A percentile compares a stretch with the other conserved stretches of the same genome.
phyloP scores from a whole-genome alignment of 225 moss, liverwort and hornwort species.

The Rhytidiadelphus loreus region DNA sequence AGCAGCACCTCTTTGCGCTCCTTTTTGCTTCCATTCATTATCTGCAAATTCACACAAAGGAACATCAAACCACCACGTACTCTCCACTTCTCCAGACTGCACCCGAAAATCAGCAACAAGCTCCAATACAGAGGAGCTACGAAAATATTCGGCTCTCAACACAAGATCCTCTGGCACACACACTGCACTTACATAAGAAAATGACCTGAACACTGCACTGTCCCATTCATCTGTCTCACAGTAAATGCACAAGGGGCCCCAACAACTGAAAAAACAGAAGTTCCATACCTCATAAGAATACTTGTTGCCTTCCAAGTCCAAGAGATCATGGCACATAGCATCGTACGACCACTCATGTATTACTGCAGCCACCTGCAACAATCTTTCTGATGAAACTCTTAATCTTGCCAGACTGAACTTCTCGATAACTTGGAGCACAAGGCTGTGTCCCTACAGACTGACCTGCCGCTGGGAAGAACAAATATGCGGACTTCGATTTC shows the following conservation, averaged over 20 bases:
- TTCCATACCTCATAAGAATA: slow-evolving; percentile 9
- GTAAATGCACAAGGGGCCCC: neutral
- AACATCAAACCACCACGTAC: neutral
- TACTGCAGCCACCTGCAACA: slow-evolving; percentile 86
- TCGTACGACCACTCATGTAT: slow-evolving; percentile 99
- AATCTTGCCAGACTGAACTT: neutral
- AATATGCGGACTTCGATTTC: neutral
- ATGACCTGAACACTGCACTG: neutral
- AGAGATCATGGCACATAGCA: slow-evolving; percentile 97
- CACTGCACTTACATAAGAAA: neutral
- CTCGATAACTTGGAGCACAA: neutral
- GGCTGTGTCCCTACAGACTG: neutral
- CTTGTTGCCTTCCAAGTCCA: slow-evolving; percentile 63
- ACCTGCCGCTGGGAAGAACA: neutral
- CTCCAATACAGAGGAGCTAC: neutral
- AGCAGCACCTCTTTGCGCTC: slow-evolving; percentile 86
- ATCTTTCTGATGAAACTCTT: neutral
- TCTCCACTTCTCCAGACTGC: neutral
- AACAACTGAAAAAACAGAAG: neutral
- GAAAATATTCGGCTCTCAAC: neutral
- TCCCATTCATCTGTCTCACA: neutral
- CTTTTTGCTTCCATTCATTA: slow-evolving; percentile 53
- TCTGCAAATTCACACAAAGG: slow-evolving; percentile 20
- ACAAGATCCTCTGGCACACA: neutral
- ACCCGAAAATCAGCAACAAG: neutral